Evolutionary conservation across 208 protist genomes (phyloP), one percentile per base, ranked within the genome.

Genomic region (Novymonas esmeraldas): DNA sequence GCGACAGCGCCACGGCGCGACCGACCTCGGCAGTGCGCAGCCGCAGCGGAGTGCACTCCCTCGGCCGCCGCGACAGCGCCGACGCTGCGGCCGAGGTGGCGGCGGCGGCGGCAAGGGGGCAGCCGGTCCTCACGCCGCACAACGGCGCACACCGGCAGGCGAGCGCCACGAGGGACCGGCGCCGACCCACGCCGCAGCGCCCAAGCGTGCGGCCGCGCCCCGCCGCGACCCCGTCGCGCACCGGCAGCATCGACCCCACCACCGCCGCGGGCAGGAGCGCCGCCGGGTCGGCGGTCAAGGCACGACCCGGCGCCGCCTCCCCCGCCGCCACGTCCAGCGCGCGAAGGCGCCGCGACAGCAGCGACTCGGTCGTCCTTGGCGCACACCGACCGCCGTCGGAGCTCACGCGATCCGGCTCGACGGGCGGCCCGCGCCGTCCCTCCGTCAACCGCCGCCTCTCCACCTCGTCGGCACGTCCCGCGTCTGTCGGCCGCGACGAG

Each of bases 371-470:
- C 29, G 20, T 20, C 33, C 16, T 16, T 5, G 10, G 31, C 45
- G 44, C 13, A 20, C 28, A 33, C n/a, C n/a, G 38, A 18, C 24
- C 18, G 29, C 11, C 39, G 41, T 18, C 20, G 28, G 24, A 29
- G 24, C 10, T n/a, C 4, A 29, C 24, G 5, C 59, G 59, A 6
- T 42, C 20, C 11, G 59, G 44, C 1, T 54, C 59, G 16, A 7
- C 42, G 24, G 34, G 28, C 41, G 1, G 28, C 10, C 31, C 59
- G 20, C 38, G 59, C 29, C 59, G 59, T 18, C 59, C 59, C 3
- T 64, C 58, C 24, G 3, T 51, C 18, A 20, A 48, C 28, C 58
- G 58, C 14, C 58, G 54, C 36, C 10, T 9, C n/a, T 61, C 55
- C 16, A 33, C 38, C 38, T 31, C 55, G 13, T 20, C 14, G 34